Conservation (phyloP, 1,284 basidiomycete genomes). For the Cutaneotrichosporon dermatis region DNA sequence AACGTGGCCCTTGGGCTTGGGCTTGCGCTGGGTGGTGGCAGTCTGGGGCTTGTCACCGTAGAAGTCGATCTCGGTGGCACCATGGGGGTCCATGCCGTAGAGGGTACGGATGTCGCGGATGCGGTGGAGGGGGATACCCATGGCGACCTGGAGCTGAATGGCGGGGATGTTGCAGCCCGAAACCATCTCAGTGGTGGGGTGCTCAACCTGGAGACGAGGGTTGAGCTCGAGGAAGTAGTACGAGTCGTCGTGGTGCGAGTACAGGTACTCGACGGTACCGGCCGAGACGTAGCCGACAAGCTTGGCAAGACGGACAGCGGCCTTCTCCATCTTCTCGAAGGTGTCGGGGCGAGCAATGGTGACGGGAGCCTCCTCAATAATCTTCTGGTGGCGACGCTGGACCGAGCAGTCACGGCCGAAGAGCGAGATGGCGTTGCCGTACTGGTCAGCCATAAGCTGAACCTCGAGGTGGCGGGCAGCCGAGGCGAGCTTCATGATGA, state of each 20-base stretch:
- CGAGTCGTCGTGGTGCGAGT: slow-evolving; percentile 85
- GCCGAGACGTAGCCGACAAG: slow-evolving; percentile 98
- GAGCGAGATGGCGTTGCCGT: slow-evolving; percentile 97
- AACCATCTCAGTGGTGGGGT: slow-evolving; percentile 99
- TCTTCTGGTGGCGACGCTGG: slow-evolving; percentile 99
- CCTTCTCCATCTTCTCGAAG: slow-evolving; percentile 97
- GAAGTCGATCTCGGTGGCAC: slow-evolving; percentile 89
- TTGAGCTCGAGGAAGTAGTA: slow-evolving; percentile 99
- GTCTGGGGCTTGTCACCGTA: slow-evolving; percentile 86
- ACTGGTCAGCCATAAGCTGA: slow-evolving; percentile 97
- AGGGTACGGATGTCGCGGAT: slow-evolving; percentile 95
- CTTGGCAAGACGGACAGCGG: slow-evolving; percentile 94
- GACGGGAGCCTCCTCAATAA: slow-evolving; percentile 99
- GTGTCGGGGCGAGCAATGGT: slow-evolving; percentile 88
- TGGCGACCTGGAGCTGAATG: slow-evolving; percentile 93
- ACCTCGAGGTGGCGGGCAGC: slow-evolving; percentile 97
- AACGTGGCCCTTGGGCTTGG: slow-evolving; percentile 95
- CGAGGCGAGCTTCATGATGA: slow-evolving; percentile 99
- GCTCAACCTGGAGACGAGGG: slow-evolving; percentile 98
- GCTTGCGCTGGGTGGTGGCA: slow-evolving; percentile 85
- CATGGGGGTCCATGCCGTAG: slow-evolving; percentile 87
- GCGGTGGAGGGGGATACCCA: slow-evolving; percentile 95
- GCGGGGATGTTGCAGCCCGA: slow-evolving; percentile 97
- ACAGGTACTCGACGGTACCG: slow-evolving; percentile 98
- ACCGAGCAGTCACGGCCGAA: slow-evolving; percentile 99